Evolutionary conservation across 257 asterid genomes (phyloP).

Genomic region (Solanum chaucha): DNA sequence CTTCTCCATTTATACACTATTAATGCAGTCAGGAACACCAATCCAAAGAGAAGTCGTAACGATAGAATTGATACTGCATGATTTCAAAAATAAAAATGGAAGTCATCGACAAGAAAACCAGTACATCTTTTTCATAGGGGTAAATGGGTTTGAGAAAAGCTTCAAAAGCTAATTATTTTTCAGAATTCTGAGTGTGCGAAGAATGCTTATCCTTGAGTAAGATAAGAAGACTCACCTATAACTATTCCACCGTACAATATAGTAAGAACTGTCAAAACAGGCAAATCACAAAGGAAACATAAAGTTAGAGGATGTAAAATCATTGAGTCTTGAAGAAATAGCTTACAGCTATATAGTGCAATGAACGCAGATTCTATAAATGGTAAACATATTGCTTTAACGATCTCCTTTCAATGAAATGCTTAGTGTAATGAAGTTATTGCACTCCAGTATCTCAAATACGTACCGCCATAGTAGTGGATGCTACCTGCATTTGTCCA

Average conservation of each 20-base stretch:
- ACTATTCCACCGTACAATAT: neutral
- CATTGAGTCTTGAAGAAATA: neutral
- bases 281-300: neutral
- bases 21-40: constrained; percentile 18
- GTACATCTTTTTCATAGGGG: neutral
- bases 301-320: neutral
- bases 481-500: neutral
- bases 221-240: neutral
- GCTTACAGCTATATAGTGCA: neutral
- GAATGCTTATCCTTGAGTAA: neutral
- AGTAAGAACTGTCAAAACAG: neutral
- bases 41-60: constrained; percentile 20
- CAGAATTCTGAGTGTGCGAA: neutral
- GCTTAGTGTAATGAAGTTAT: neutral
- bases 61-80: neutral
- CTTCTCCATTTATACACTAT: constrained; percentile 17
- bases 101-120: neutral
- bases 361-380: neutral
- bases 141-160: neutral
- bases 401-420: neutral
- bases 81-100: neutral
- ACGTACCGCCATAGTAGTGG: constrained; percentile 4
- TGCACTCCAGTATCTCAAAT: neutral
- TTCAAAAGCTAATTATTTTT: neutral
- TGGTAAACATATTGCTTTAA: neutral